phyloP scores from a whole-genome alignment of 257 asterid genomes.

The Solanum chiquidenum region DNA sequence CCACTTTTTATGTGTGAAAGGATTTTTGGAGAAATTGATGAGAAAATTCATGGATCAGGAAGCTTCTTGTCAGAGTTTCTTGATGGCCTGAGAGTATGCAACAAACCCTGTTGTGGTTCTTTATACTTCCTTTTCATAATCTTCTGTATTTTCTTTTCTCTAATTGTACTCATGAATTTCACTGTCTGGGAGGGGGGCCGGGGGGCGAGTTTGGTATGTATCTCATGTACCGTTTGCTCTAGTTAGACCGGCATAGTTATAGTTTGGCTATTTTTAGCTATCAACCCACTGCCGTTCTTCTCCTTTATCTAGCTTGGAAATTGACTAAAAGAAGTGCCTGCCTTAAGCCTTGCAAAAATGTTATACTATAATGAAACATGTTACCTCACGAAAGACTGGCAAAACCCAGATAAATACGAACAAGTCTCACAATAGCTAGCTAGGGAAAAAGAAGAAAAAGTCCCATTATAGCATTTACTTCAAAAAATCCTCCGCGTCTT shows the following conservation, averaged over 20 bases:
- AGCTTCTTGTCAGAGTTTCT: neutral
- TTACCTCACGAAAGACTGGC: neutral
- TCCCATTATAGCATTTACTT: neutral
- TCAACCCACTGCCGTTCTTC: neutral
- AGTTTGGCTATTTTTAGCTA: neutral
- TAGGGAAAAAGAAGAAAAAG: neutral
- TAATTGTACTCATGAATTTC: no score
- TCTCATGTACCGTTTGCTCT: neutral
- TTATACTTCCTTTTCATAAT: no score
- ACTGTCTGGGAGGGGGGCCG: no score
- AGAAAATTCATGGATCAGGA: neutral
- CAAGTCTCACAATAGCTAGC: neutral
- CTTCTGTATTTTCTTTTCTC: no score
- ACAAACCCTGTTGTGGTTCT: neutral
- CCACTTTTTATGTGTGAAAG: neutral
- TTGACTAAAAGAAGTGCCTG: neutral
- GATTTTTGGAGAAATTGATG: neutral
- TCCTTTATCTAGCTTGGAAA: neutral
- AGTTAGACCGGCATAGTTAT: neutral
- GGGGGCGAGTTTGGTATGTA: neutral
- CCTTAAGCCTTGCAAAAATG: neutral
- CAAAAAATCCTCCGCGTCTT: no score
- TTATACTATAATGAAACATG: neutral
- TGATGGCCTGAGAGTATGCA: neutral
- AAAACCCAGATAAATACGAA: neutral